Evolutionary conservation across 306 rosid species (phyloP).

Genomic region (Comarum palustre): DNA sequence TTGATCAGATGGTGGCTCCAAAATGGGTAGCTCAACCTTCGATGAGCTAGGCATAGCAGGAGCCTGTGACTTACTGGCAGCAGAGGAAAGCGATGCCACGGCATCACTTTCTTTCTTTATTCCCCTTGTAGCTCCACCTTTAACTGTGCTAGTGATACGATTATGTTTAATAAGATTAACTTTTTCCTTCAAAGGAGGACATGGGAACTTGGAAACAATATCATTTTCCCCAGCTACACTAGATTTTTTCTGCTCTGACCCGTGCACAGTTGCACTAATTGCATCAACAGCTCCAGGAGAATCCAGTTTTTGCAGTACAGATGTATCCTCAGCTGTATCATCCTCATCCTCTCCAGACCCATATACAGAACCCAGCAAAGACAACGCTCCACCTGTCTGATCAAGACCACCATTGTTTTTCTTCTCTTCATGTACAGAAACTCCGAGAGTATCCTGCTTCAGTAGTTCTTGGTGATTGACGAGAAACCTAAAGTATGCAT

Average conservation of each 20-base stretch:
- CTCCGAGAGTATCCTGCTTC: slow-evolving; percentile 39
- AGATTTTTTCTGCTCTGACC: slow-evolving; percentile 37
- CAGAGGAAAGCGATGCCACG: slow-evolving; percentile 25
- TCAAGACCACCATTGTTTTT: slow-evolving; percentile 32
- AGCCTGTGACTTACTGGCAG: slow-evolving; percentile 33
- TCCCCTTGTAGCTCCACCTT: slow-evolving; percentile 35
- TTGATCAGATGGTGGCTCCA: slow-evolving; percentile 73
- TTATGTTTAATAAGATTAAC: slow-evolving; percentile 57
- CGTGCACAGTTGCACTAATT: slow-evolving; percentile 27
- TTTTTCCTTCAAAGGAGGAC: slow-evolving; percentile 50
- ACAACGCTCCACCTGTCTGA: slow-evolving; percentile 73
- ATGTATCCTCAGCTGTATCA: slow-evolving; percentile 40
- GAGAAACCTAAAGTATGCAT: slow-evolving; percentile 75
- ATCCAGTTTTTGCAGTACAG: slow-evolving; percentile 19
- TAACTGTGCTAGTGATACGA: slow-evolving; percentile 44
- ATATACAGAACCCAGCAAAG: slow-evolving; percentile 82
- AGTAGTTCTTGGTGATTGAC: slow-evolving; percentile 70
- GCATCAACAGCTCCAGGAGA: slow-evolving; percentile 34
- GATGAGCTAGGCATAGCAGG: slow-evolving; percentile 33
- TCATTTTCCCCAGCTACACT: slow-evolving; percentile 38
- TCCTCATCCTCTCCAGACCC: slow-evolving; percentile 86
- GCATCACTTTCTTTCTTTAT: slow-evolving; percentile 38
- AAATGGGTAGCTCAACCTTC: slow-evolving; percentile 55
- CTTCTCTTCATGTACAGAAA: slow-evolving; percentile 41
- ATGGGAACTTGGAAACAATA: slow-evolving; percentile 32